Conservation (phyloP, 345 rosid species). For the Gossypium rotundifolium region DNA sequence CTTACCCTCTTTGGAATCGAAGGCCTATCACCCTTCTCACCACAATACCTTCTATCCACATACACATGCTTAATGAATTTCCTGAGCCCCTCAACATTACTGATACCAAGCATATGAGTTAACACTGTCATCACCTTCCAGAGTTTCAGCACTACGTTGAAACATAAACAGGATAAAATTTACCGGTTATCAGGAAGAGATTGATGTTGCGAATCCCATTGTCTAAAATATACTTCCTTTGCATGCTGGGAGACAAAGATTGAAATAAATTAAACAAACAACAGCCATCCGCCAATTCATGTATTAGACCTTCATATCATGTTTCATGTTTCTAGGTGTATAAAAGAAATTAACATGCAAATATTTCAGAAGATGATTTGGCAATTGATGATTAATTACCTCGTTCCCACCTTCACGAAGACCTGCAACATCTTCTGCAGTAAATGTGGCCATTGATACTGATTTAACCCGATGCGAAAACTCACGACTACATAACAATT, state of each 20-base stretch:
- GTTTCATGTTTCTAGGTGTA: not conserved
- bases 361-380: not conserved
- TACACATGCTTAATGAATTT: constrained; percentile 73
- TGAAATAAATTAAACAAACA: not conserved
- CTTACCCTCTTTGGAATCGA: constrained; percentile 60
- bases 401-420: constrained; percentile 89
- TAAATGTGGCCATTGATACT: constrained; percentile 86
- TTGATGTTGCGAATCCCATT: constrained; percentile 63
- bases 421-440: constrained; percentile 66
- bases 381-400: constrained; percentile 28
- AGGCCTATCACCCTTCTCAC: constrained; percentile 68
- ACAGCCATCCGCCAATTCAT: too few relatives aligned
- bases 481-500: constrained; percentile 57
- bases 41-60: constrained; percentile 39
- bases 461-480: constrained; percentile 93
- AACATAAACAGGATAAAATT: not conserved
- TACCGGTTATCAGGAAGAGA: constrained; percentile 70
- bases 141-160: not conserved
- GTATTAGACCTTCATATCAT: not conserved
- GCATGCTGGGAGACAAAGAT: constrained; percentile 46
- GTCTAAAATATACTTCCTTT: constrained; percentile 71
- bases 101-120: constrained; percentile 22
- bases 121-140: not conserved
- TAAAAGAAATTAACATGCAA: too few relatives aligned
- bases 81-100: constrained; percentile 71